Base-by-base conservation (phyloP, 768 basidiomycete species). In the Rossbeevera mucosa region DNA sequence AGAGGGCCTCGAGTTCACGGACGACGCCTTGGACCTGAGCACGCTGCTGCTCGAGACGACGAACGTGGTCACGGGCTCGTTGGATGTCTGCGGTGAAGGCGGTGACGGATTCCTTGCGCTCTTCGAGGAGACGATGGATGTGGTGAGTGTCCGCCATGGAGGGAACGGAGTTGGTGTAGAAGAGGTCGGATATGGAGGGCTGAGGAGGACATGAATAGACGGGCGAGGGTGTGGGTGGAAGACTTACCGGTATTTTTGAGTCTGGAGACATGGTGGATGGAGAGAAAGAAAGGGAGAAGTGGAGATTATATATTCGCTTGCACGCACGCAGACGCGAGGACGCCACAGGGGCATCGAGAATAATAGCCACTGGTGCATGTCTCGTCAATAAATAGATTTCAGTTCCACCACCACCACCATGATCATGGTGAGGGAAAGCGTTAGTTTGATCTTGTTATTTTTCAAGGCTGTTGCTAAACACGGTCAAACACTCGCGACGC, bases 391-490 rank as follows among this genome's bases (percentile, higher is more conserved):
- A 36, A 36, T 36, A n/a, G n/a, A n/a, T n/a, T n/a, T n/a, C n/a
- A n/a, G n/a, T n/a, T n/a, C n/a, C n/a, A n/a, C n/a, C n/a, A n/a
- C n/a, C n/a, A n/a, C n/a, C n/a, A n/a, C n/a, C n/a, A n/a, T n/a
- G n/a, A n/a, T n/a, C n/a, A n/a, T n/a, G n/a, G n/a, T n/a, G n/a
- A n/a, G n/a, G 53, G 20, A 31, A 5, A 38, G 57, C 5, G 59
- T 66, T 51, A 61, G 57, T 70, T 68, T 68, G 67, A 54, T 63
- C 42, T 6, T 68, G 64, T 68, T 68, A 60, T 53, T 68, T 69
- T 40, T 70, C 51, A 50, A 60, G 41, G 69, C 67, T 28, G 36
- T 65, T 57, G 69, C 65, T 63, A 64, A 69, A 70, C 58, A 69
- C 38, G 1, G 58, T 40, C 69, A 69, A 69, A 69, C 56, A 56